phyloP scores from a whole-genome alignment of 1,284 basidiomycete species.

The Rhodotorula sp. region DNA sequence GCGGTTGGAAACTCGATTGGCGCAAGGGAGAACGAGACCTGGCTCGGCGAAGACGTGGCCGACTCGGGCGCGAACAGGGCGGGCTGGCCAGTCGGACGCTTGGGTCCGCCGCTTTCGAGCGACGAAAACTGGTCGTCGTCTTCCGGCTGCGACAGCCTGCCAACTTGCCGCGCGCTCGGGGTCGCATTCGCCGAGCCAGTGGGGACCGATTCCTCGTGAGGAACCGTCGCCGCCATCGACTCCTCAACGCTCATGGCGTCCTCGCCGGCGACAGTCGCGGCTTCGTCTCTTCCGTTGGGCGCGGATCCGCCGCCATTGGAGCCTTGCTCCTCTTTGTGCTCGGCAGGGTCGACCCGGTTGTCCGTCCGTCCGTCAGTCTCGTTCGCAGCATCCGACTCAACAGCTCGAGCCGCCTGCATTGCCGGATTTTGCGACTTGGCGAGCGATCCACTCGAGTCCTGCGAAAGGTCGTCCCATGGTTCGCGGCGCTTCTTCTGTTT shows the following conservation, averaged over 20 bases:
- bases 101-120: background rate
- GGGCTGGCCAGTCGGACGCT: background rate
- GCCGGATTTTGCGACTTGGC: background rate
- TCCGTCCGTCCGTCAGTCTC: too few relatives aligned
- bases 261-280: background rate
- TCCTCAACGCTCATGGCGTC: slow-evolving; percentile 20
- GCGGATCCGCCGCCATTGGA: background rate
- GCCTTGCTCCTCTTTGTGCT: background rate
- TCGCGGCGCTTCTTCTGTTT: background rate
- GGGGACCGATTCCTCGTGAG: background rate
- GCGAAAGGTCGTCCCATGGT: slow-evolving; percentile 24
- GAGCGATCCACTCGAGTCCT: slow-evolving; percentile 2
- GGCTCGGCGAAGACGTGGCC: background rate
- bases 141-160: background rate
- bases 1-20: background rate
- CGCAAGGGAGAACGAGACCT: background rate
- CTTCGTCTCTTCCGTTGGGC: background rate
- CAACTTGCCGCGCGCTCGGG: too few relatives aligned
- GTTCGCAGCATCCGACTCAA: background rate
- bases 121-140: background rate
- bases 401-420: background rate
- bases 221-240: background rate
- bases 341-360: background rate
- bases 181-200: too few relatives aligned
- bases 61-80: slow-evolving; percentile 1